phyloP scores from a whole-genome alignment of 2,329 filamentous ascomycete species.

The Plenodomus biglobosus region DNA sequence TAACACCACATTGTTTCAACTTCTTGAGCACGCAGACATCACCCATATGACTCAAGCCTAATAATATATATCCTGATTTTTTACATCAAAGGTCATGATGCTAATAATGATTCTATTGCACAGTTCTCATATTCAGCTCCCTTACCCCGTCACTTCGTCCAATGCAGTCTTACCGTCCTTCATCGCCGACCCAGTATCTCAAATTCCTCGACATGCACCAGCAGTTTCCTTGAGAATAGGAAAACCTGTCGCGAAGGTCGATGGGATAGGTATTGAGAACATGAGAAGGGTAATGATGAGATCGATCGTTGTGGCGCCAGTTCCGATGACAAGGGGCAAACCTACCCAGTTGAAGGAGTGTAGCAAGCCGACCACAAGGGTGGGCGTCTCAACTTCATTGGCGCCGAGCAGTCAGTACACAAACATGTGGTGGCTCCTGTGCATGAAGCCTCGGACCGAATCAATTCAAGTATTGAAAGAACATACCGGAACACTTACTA shows the following conservation, averaged over 20 bases:
- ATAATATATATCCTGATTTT: too few species aligned
- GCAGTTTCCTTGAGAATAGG: constrained; percentile 26
- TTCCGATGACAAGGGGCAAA: constrained; percentile 51
- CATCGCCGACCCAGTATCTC: constrained; percentile 3
- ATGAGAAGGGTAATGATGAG: constrained; percentile 53
- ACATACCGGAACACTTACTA: constrained; percentile 31
- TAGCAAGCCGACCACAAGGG: constrained; percentile 52
- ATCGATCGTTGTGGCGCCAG: constrained; percentile 54
- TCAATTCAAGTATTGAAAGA: not conserved
- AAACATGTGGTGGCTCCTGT: constrained; percentile 55
- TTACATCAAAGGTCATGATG: too few species aligned
- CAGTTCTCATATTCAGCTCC: too few species aligned
- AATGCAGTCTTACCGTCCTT: not conserved
- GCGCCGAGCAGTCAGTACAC: constrained; percentile 56
- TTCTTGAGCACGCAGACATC: too few species aligned
- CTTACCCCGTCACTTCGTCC: too few species aligned
- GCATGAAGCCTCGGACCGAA: constrained; percentile 45
- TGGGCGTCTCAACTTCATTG: constrained; percentile 55
- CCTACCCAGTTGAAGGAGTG: constrained; percentile 55
- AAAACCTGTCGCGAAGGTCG: constrained; percentile 27
- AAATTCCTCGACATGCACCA: constrained; percentile 11
- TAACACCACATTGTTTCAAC: too few species aligned
- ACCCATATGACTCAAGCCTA: too few species aligned
- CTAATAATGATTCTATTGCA: too few species aligned
- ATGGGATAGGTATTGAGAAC: constrained; percentile 47